Percentiles rank a stretch among this genome's conserved stretches.
These are phyloP conservation scores for Nakazawaea holstii DNA, from an alignment of 805 yeast genomes.

Conservation along the genomic window DNA sequence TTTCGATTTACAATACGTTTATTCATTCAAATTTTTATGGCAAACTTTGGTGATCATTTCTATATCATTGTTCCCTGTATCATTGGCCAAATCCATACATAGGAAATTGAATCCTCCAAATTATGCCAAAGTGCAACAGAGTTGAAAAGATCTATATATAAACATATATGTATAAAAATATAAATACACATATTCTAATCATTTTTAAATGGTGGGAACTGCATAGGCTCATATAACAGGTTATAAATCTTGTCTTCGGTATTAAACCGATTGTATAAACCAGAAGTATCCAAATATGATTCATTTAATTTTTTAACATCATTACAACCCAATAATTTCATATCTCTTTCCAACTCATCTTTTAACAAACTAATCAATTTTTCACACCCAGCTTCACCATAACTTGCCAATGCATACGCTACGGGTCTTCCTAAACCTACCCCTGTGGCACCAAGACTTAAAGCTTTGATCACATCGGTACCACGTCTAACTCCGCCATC, in stretches of 20 bases:
- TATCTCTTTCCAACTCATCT: conserved; percentile 21
- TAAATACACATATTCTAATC: background rate
- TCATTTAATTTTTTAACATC: conserved; percentile 24
- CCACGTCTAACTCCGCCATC: conserved; percentile 82
- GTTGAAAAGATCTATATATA: conserved; percentile 23
- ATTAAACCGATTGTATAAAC: conserved; percentile 27
- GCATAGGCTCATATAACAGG: conserved; percentile 52
- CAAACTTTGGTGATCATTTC: conserved; percentile 59
- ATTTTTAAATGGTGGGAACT: conserved; percentile 42
- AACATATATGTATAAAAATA: too few species aligned
- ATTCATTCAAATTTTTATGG: conserved; percentile 59
- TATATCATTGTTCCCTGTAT: conserved; percentile 79
- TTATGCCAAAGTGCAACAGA: conserved; percentile 93
- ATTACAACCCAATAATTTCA: conserved; percentile 26
- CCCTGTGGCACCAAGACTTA: conserved; percentile 73
- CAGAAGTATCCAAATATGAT: conserved; percentile 22
- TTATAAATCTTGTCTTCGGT: conserved; percentile 46
- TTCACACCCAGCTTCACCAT: conserved; percentile 36
- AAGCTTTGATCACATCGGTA: conserved; percentile 70
- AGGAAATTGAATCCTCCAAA: conserved; percentile 86
- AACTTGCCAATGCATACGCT: conserved; percentile 45
- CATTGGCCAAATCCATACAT: conserved; percentile 74
- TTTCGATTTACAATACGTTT: conserved; percentile 64
- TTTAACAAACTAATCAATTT: conserved; percentile 22
- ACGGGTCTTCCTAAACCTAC: conserved; percentile 21